Base-by-base conservation (phyloP, 2,329 filamentous ascomycete genomes). In the Trematosphaeria pertusa region DNA sequence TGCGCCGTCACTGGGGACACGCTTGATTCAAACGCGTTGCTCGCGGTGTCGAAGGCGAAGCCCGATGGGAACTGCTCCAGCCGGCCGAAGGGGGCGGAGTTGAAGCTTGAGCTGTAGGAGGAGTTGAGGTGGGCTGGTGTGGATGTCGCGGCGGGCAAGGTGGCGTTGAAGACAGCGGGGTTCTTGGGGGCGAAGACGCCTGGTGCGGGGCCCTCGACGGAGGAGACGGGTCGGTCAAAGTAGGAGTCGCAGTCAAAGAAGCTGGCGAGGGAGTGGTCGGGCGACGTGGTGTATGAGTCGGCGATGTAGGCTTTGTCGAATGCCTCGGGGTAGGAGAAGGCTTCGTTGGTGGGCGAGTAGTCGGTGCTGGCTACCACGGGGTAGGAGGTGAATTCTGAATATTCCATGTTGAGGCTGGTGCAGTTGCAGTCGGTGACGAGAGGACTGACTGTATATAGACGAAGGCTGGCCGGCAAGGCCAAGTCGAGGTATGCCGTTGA, bases 241-340 rank as follows among this genome's bases (percentile, higher is more conserved):
- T 62, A 58, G 10, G 49, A 45, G 17, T 67, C 59, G 24, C 52
- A 44, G 48, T 69, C 59, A 48, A 71, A 58, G 46, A 64, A 67
- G 21, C 57, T 47, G 22, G 61, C 58, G 45, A 67, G 44, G 7
- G 63, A 53, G 48, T 62, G 54, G 41, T 68, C 54, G 15, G 62
- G 56, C 18, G 44, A 50, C 19, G 48, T 38, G 10, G 53, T 56
- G 50, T 60, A 68, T 6, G 46, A 45, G 46, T 65, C 60, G 31
- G 48, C 46, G 28, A 62, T 38, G 43, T 65, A 67, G 5, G 58
- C 48, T 43, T 55, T 61, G 42, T 66, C 62, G 43, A 62, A 57
- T 12, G 55, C 40, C 9, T 64, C 58, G 10, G 54, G 51, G 31
- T 65, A 64, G 20, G 57, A 48, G 18, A 62, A 48, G 18, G 51